Base-by-base conservation (phyloP, 116 monocot genomes). In the Zostera marina region DNA sequence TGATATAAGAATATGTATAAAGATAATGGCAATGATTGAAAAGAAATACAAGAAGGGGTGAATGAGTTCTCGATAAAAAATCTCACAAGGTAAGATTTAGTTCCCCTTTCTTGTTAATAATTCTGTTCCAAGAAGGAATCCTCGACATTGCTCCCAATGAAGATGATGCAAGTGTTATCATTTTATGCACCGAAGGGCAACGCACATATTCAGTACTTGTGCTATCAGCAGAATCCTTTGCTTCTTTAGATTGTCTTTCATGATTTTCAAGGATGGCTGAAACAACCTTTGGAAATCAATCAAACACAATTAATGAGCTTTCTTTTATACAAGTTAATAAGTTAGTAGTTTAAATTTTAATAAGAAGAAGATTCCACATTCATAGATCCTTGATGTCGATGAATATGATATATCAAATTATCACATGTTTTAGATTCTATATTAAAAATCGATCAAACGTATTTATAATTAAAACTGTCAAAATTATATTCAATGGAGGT, bases 201-300 rank as follows among this genome's bases (percentile, higher is more conserved):
- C 61, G 70, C 7, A 45, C 38, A 43, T 45, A 51, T 71, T 64
- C 72, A 19, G 71, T 53, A 49, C 48, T 45, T 15, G 4, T 32
- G 32, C 5, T 32, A 32, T 71, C 9, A 52, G 39, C 48, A 73
- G 13, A 52, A 70, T 74, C 65, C 14, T 78, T 73, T 26, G 72
- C 63, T 38, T 77, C 72, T 44, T 59, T 63, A 44, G 76, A 56
- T 32, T 73, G 69, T 39, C 20, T 71, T 69, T 73, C 76, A 66
- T 80, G 89, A 63, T 96, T 89, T 72, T 96, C 89, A 55, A 96
- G 54, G 42, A 89, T 78, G 66, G 68, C 78, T 68, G 82, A 80
- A 60, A 96, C 96, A 74, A 96, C 72, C 96, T 96, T 64, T 22
- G 51, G 54, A n/a, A 64, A 65, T 11, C 19, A 51, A 7, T 13